Evolutionary conservation across 345 rosid genomes (phyloP), one percentile per base, ranked within the genome.

Genomic region (Melaleuca quinquenervia): DNA sequence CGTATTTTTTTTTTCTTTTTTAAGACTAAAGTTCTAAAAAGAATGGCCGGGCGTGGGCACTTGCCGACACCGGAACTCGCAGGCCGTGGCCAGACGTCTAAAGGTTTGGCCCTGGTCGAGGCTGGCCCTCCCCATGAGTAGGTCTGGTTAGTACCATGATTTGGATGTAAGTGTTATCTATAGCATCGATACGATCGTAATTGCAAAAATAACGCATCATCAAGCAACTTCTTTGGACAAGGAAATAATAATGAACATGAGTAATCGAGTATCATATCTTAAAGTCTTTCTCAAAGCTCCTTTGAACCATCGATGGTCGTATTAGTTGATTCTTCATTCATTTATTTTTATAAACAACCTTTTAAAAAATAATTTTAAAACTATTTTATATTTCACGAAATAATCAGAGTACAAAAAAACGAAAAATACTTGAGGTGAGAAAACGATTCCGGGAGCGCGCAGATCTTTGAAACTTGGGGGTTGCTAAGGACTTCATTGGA

Each of bases 101-200:
- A 20, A 52, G 55, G 55, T 52, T 18, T 52, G 55, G 24, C 22
- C 55, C 14, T 0, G 0, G 15, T 62, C 3, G 29, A 3, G 11
- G 75, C 21, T 15, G 22, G 44, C 6, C 0, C 1, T 0, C 0
- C 21, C 6, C 3, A 16, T 29, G 11, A 7, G 75, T 0, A n/a
- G 5, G 32, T 29, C 18, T 58, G n/a, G 16, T n/a, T 58, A n/a
- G 64, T 58, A 29, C 18, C 32, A 58, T n/a, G 16, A 58, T 58
- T 1, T 58, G 18, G 32, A 58, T 56, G 11, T 12, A 50, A 50
- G 16, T 58, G 70, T 58, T 16, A 0, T 1, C n/a, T 1, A 29
- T 62, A 0, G 6, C 22, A 62, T 5, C 3, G 13, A 60, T 27
- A 14, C 1, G 7, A 27, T 27, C 5, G 0, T 60, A 27, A 27